A percentile compares a stretch with the other conserved stretches of the same genome.
Conservation (phyloP, 495 filamentous ascomycete species). For the Thozetella sp. region DNA sequence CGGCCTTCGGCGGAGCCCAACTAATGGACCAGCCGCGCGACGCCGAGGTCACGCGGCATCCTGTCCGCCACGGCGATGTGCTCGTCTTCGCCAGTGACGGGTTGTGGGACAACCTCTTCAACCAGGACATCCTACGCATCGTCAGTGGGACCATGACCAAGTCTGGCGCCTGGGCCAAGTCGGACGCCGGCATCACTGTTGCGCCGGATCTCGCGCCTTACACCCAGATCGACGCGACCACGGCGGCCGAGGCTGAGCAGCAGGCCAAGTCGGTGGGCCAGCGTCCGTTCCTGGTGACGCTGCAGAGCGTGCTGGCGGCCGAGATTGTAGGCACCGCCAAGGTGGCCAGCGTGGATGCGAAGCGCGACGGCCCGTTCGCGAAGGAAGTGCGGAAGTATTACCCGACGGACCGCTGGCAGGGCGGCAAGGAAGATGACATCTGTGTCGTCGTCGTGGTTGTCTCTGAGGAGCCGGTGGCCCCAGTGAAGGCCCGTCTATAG, state of each 20-base stretch:
- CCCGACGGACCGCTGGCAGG: constrained; percentile 79
- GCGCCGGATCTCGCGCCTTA: constrained; percentile 53
- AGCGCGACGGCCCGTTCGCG: constrained; percentile 88
- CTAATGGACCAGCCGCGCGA: constrained; percentile 82
- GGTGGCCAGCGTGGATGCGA: constrained; percentile 73
- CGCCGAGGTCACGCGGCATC: constrained; percentile 74
- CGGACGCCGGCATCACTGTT: constrained; percentile 59
- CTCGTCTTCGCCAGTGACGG: constrained; percentile 91
- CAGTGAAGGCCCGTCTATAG: constrained; percentile 39
- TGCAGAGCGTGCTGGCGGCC: constrained; percentile 78
- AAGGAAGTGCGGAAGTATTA: constrained; percentile 88
- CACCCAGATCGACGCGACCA: constrained; percentile 41
- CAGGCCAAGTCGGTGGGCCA: constrained; percentile 10
- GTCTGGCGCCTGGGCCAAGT: constrained; percentile 72
- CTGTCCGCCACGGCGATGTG: constrained; percentile 86
- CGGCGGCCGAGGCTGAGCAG: constrained; percentile 11
- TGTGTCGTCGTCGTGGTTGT: constrained; percentile 77
- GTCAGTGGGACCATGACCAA: constrained; percentile 74
- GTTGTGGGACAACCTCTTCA: constrained; percentile 95
- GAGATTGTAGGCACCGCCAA: constrained; percentile 82
- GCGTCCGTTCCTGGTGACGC: constrained; percentile 28
- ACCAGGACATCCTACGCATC: constrained; percentile 81
- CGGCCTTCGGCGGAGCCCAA: constrained; percentile 78
- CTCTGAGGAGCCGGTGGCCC: constrained; percentile 46
- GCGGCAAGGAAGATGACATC: constrained; percentile 92